These are phyloP conservation scores for Hypoxylon crocopeplum DNA, from an alignment of 495 filamentous ascomycete species.

Conservation along the genomic window DNA sequence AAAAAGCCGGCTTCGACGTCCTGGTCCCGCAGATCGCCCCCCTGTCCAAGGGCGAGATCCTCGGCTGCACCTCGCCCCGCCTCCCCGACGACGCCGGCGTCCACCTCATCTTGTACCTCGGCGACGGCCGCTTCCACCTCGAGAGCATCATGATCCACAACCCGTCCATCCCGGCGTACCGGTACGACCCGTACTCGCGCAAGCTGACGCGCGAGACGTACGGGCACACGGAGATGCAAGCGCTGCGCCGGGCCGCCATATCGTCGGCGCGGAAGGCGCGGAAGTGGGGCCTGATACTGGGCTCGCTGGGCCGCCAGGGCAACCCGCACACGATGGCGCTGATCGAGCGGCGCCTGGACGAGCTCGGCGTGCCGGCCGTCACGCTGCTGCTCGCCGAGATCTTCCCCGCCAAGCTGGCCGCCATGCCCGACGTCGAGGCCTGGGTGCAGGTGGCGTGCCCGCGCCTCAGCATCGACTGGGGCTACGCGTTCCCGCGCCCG, in stretches of 20 bases:
- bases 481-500: slow-evolving; percentile 90
- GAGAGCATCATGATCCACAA: slow-evolving; percentile 99
- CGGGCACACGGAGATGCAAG: slow-evolving; percentile 87
- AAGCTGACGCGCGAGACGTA: slow-evolving; percentile 90
- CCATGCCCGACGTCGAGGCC: slow-evolving; percentile 92
- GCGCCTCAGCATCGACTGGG: slow-evolving; percentile 95
- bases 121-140: slow-evolving; percentile 95
- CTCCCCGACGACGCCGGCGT: slow-evolving; percentile 62
- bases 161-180: slow-evolving; percentile 84
- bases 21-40: slow-evolving; percentile 93
- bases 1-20: slow-evolving; percentile 80
- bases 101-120: slow-evolving; percentile 89
- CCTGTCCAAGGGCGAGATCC: slow-evolving; percentile 89
- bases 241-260: slow-evolving; percentile 79
- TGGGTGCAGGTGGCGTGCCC: slow-evolving; percentile 99
- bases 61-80: slow-evolving; percentile 91
- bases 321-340: slow-evolving; percentile 91
- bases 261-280: slow-evolving; percentile 70
- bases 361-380: slow-evolving; percentile 75
- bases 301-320: slow-evolving; percentile 89
- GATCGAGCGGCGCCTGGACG: slow-evolving; percentile 76
- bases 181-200: slow-evolving; percentile 95
- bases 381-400: slow-evolving; percentile 90
- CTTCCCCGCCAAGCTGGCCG: slow-evolving; percentile 90
- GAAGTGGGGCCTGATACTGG: slow-evolving; percentile 95